A percentile compares a stretch with the other conserved stretches of the same genome.
phyloP scores from a whole-genome alignment of 208 protist species.

The Phytomonas sp. region DNA sequence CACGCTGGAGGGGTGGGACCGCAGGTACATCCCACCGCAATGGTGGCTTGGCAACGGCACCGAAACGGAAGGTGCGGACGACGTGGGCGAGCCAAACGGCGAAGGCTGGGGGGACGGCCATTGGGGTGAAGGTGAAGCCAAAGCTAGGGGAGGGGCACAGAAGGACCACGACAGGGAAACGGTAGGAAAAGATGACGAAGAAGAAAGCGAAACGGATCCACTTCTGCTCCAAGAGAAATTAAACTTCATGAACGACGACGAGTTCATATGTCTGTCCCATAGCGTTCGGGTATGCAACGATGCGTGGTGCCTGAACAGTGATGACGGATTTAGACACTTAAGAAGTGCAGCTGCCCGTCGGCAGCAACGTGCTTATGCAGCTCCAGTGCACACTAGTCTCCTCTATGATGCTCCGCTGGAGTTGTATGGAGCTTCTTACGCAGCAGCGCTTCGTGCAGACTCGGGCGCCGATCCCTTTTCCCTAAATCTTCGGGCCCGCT shows the following conservation, averaged over 20 bases:
- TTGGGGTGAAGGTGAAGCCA: too few species aligned
- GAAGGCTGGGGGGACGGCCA: background rate
- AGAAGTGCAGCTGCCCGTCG: conserved; percentile 11
- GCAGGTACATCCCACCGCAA: conserved; percentile 30
- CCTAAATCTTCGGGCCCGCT: conserved; percentile 33
- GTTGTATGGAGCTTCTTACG: conserved; percentile 42
- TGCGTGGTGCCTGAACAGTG: background rate
- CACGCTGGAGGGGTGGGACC: conserved; percentile 42
- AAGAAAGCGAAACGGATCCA: background rate
- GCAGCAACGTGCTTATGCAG: conserved; percentile 10
- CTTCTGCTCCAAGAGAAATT: conserved; percentile 6
- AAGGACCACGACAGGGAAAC: conserved; percentile 9
- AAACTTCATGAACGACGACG: conserved; percentile 9
- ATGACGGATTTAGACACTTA: conserved; percentile 14
- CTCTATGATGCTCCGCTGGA: conserved; percentile 18
- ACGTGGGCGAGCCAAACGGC: conserved; percentile 9
- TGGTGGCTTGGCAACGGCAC: conserved; percentile 19
- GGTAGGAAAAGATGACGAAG: background rate
- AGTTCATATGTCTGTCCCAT: conserved; percentile 8
- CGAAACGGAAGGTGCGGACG: conserved; percentile 11
- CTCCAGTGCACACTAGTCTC: conserved; percentile 6
- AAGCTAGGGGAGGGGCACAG: background rate
- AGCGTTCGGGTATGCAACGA: background rate
- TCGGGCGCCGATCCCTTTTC: conserved; percentile 22
- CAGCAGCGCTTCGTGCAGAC: conserved; percentile 5